Conservation (phyloP, 257 asterid species). For the Lycium barbarum region DNA sequence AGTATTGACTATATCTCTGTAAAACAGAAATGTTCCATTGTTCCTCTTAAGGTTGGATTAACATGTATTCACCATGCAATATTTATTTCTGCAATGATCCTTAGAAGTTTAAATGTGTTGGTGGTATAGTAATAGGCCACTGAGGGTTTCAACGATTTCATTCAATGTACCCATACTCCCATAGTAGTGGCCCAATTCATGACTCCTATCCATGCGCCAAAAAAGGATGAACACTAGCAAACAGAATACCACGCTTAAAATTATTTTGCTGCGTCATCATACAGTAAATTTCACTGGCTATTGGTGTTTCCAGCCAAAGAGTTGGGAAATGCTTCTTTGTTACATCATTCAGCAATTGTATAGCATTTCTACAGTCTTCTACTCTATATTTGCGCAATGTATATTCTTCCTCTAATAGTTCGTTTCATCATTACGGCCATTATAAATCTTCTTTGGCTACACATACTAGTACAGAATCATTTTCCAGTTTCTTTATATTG, state of each 20-base stretch:
- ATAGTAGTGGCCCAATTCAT: neutral
- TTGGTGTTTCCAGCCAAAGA: neutral
- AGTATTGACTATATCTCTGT: conserved; percentile 7
- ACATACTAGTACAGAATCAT: conserved; percentile 8
- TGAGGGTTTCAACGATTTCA: conserved; percentile 14
- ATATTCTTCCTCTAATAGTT: conserved; percentile 7
- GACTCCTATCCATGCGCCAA: neutral
- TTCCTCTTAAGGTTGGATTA: conserved; percentile 19
- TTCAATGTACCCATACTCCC: neutral
- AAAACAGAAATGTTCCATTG: neutral
- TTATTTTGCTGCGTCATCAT: conserved; percentile 19
- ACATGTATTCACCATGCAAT: conserved; percentile 19
- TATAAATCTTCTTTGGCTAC: neutral
- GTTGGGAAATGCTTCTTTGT: neutral
- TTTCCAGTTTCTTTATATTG: conserved; percentile 3
- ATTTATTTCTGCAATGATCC: conserved; percentile 26
- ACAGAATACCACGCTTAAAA: neutral
- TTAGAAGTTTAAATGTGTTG: conserved; percentile 15
- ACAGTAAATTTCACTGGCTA: neutral
- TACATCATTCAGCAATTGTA: conserved; percentile 5
- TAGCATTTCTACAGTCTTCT: neutral
- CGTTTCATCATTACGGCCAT: neutral
- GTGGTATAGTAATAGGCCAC: neutral
- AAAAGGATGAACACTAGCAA: neutral
- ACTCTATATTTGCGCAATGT: conserved; percentile 4